Base-by-base conservation (phyloP, 202 grass and related monocot genomes). In the Carex arenaria region DNA sequence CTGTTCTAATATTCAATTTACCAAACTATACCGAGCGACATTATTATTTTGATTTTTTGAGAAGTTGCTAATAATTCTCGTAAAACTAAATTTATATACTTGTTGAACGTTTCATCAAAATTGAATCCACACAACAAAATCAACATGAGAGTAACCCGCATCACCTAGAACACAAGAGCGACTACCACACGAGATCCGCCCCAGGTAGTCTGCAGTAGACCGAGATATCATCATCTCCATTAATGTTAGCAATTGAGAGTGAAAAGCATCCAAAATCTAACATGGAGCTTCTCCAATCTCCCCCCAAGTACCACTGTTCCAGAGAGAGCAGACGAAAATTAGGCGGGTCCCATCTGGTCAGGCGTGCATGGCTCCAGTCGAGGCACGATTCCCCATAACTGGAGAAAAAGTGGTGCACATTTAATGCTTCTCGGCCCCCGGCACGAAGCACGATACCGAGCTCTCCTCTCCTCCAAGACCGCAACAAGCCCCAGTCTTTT, bases 391-490 rank as follows among this genome's bases (percentile, higher is more conserved):
- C 79, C 85, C 85, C 47, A 64, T 54, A 63, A 77, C 85, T 66
- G 68, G 67, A 73, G 80, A 82, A 82, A 69, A 82, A 40, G 64
- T 38, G 9, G 80, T 57, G 69, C 63, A 32, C 80, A 82, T 82
- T 82, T 69, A 82, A 69, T 55, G 80, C 22, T 18, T 72, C 67
- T 77, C 79, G 79, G 66, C 66, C 66, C 65, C 82, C 56, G 30
- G 76, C 85, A 28, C 76, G 85, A 62, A 86, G 85, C 85, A 86
- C 85, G 85, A 86, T 86, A 80, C 49, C 83, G 11, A 66, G 72
- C 52, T 54, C 31, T 56, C 28, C 82, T 74, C 55, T 62, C 22
- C 56, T 55, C 2, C 14, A 32, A 23, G 14, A 31, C 22, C 69
- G 10, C 20, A 32, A 38, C 20, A 31, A 38, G 63, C 75, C 31